A percentile compares a stretch with the other conserved stretches of the same genome.
phyloP scores from a whole-genome alignment of 2,329 filamentous ascomycete species.

The Bisporella sp. region DNA sequence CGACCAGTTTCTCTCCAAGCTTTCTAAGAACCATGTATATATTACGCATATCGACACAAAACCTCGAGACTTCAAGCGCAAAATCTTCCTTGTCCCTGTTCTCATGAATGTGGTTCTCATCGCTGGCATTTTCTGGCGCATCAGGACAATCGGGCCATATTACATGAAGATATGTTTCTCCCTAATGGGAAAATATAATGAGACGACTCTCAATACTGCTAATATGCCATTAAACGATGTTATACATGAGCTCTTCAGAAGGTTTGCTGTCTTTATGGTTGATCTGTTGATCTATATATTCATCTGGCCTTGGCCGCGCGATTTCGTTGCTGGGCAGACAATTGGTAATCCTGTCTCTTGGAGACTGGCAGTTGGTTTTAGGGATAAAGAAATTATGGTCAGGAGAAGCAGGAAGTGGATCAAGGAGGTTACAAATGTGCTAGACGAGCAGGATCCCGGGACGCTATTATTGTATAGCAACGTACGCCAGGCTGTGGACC shows the following conservation, averaged over 20 bases:
- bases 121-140: slow-evolving; percentile 58
- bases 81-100: slow-evolving; percentile 75
- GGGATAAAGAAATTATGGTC: slow-evolving; percentile 73
- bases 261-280: slow-evolving; percentile 60
- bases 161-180: slow-evolving; percentile 45
- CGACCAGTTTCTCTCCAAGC: slow-evolving; percentile 55
- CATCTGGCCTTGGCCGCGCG: slow-evolving; percentile 66
- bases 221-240: slow-evolving; percentile 51
- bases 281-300: slow-evolving; percentile 66
- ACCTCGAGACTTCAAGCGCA: slow-evolving; percentile 64
- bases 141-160: slow-evolving; percentile 61
- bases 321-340: slow-evolving; percentile 57
- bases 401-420: slow-evolving; percentile 72
- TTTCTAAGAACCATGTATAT: slow-evolving; percentile 69
- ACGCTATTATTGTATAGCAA: slow-evolving; percentile 52
- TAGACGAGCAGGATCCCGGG: slow-evolving; percentile 38
- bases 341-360: slow-evolving; percentile 61
- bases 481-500: slow-evolving; percentile 62
- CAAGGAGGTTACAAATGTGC: slow-evolving; percentile 34
- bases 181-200: slow-evolving; percentile 37
- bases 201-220: slow-evolving; percentile 55
- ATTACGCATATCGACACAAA: slow-evolving; percentile 75
- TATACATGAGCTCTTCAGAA: slow-evolving; percentile 37
- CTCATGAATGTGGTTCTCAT: slow-evolving; percentile 66
- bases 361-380: slow-evolving; percentile 70